Base-by-base conservation (phyloP, 163 green algal genomes). In the Chlamydomonas reinhardtii region DNA sequence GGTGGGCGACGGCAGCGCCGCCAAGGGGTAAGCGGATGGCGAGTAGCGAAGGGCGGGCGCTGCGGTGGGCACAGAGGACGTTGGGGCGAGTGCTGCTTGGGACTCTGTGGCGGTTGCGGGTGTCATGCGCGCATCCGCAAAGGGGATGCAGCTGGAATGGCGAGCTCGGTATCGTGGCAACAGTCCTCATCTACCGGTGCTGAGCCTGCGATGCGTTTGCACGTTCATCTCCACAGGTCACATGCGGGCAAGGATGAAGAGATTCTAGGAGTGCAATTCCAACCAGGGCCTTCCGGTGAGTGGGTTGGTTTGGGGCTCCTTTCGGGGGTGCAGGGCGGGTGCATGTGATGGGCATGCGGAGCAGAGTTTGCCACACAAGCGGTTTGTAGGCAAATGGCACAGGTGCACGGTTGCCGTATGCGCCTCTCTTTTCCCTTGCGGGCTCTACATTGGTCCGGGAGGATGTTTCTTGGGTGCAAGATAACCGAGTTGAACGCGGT, bases 341-440 rank as follows among this genome's bases (percentile, higher is more conserved):
- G 39, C 39, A 48, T n/a, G n/a, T n/a, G n/a, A n/a, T 25, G 59
- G 59, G 59, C 20, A 27, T 17, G 59, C 59, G 20, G 59, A n/a
- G 59, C 20, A 27, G 59, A 9, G 24, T 9, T 25, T 9, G 59
- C 24, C 59, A 25, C n/a, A n/a, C n/a, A 66, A 27, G 59, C 6
- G 59, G 59, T 25, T 9, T 66, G 8, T 4, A 9, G 59, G 59
- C 59, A 25, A 25, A 66, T 29, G 24, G 59, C 59, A 66, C 11
- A 27, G 20, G 24, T 27, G 59, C 59, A 66, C 24, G 8, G 20
- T n/a, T 27, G 59, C 27, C 35, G 32, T 65, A 69, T 65, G 82
- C 82, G 73, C 82, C n/a, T 81, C 35, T 78, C 84, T 89, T 89
- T 89, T 89, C 83, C 83, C 83, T 89, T 79, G 5, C 61, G 83